Evolutionary conservation across 2,329 filamentous ascomycete genomes (phyloP), one percentile per base, ranked within the genome.

Genomic region (Epichloe uncinata): DNA sequence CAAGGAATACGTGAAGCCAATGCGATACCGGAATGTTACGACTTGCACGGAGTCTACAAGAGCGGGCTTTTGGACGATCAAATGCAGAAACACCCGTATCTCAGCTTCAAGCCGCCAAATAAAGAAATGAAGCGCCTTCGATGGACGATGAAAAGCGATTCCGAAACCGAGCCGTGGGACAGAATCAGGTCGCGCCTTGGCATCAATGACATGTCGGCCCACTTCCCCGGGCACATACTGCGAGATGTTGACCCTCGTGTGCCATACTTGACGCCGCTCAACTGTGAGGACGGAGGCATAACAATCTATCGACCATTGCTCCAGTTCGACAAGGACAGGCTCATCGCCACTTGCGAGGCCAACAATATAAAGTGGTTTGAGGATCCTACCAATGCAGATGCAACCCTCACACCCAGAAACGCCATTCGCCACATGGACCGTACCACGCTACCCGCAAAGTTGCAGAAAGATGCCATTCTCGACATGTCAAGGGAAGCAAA

Each of bases 11-110:
- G 73, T 9, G 58, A 70, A 3, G 71, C 77, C 16, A 73, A 77
- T 30, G 77, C 78, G 42, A 88, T 96, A n/a, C 91, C 91, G 1
- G 89, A 95, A 63, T 95, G 87, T 58, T 74, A 83, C 58, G 84
- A 84, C 33, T 63, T 94, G 2, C 79, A 87, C 60, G 82, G 85
- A 0, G 77, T 85, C 2, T 75, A 86, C 57, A 75, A 78, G 61
- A 87, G 83, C 60, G 83, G 83, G 4, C 66, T 73, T 18, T 53
- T 73, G 1, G 70, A 77, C 48, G 72, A 77, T 52, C 72, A 74
- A 58, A 53, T 58, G 12, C 53, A 48, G 0, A 5, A 45, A 0
- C 18, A 54, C 1, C 71, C 73, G 0, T 68, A 61, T 20, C 63
- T 74, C 49, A 69, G 64, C 49, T 64, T 69, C 59, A 57, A 50